Base-by-base conservation (phyloP, 2,329 filamentous ascomycete genomes). In the Camillea tinctor region DNA sequence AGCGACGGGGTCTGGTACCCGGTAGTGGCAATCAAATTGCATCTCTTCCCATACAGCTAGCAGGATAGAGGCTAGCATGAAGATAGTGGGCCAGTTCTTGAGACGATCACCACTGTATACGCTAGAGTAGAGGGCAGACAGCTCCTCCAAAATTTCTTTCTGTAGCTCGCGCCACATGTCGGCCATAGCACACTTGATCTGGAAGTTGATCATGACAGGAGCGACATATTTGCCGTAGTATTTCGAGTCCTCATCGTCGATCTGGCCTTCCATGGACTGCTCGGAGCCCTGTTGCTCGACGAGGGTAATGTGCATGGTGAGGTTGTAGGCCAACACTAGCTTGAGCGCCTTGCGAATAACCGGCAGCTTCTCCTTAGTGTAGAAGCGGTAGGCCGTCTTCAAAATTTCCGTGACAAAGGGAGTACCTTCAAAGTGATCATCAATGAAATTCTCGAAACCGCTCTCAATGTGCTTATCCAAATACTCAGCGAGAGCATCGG, bases 141-240 rank as follows among this genome's bases (percentile, higher is more conserved):
- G 85, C 80, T 98, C 94, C 79, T 96, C 93, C 2, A 98, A 84
- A 44, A 97, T 93, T 69, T 97, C 94, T 80, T 96, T 96, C 76
- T 97, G 93, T 60, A 98, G 83, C 76, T 97, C 93, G 66, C 94
- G 93, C 94, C 94, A 98, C 92, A 97, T 96, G 72, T 96, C 93
- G 66, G 93, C 94, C 79, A 98, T 88, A 57, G 93, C 93, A 71
- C 91, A 95, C 85, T 98, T 98, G 82, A 98, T 93, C 80, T 97
- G 92, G 86, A 97, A 97, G 82, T 97, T 98, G 85, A 98, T 96
- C 93, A 98, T 96, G 73, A 97, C 93, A 13, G 94, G 94, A 17
- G 94, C 94, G 64, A 97, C 88, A 40, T 90, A 93, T 81, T 94
- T 94, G 72, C 93, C 93, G 69, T 85, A 89, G 82, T 90, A 97